Base-by-base conservation (phyloP, 1,139 yeast genomes). In the Lodderomyces jiufengensis region DNA sequence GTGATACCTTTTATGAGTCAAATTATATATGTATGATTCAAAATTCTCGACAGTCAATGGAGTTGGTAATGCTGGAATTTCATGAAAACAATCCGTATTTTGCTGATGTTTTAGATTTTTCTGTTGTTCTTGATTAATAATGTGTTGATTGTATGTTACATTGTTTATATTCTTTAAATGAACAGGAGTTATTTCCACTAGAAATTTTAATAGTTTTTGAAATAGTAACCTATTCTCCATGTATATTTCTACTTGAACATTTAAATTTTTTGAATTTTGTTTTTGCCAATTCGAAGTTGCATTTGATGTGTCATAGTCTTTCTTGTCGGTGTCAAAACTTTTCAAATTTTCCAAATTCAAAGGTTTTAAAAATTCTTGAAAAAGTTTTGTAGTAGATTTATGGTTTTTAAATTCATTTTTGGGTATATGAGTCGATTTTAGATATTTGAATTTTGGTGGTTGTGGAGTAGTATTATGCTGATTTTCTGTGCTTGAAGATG, bases 331-430 rank as follows among this genome's bases (percentile, higher is more conserved):
- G 32, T 54, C 55, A 34, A 54, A 59, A 2, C 60, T 50, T 48
- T 65, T 68, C 36, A 70, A 52, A 37, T 63, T 52, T 5, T 61
- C 57, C 36, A 67, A 61, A 9, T 54, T 51, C 21, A 70, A 49
- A 1, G 74, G 73, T 27, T 48, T 46, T 9, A 70, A 44, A 39
- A 66, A 70, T 29, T 66, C 65, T 36, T 57, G 61, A 44, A 54
- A 67, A 13, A 53, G 34, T 54, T 48, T 29, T 52, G 44, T 41
- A 61, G 64, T 37, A 48, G 48, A 16, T 12, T 38, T 42, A 23
- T 39, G 40, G 34, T 45, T 36, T 9, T 27, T 24, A 6, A 51
- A 33, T 22, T 49, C 44, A 21, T 40, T 42, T 9, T 40, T 41
- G 14, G 44, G 38, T 9, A 45, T 31, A 18, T 32, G 33, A 26